Percentiles rank a stretch among this genome's conserved stretches.
These are phyloP conservation scores for Coemansia sp. DNA, from an alignment of 192 early-diverging fungal species.

Conservation along the genomic window DNA sequence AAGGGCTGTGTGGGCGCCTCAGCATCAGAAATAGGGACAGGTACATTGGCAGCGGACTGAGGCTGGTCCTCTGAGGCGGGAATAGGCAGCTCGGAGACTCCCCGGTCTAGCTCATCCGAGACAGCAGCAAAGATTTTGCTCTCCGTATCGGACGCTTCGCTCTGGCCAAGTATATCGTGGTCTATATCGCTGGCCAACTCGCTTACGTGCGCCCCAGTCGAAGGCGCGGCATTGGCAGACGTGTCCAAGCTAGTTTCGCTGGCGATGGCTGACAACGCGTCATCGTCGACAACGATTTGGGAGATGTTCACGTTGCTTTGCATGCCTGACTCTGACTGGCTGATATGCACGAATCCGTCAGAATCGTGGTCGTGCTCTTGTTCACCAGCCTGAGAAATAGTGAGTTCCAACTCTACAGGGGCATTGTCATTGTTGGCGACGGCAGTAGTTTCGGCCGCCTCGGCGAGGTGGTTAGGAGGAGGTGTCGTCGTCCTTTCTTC, in stretches of 20 bases:
- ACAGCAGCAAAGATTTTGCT: not conserved
- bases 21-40: not conserved
- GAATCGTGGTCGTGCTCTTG: constrained; percentile 30
- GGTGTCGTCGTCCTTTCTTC: not conserved
- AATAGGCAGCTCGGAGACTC: not conserved
- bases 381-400: not conserved
- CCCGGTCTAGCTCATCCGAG: not conserved
- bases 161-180: not conserved
- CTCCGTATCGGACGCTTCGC: not conserved
- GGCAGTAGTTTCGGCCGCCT: not conserved
- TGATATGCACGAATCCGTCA: constrained; percentile 47
- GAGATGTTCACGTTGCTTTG: constrained; percentile 19
- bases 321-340: constrained; percentile 22
- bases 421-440: not conserved
- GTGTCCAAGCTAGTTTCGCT: not conserved
- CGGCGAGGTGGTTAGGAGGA: not conserved
- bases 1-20: not conserved
- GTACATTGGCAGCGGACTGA: too few relatives aligned
- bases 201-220: not conserved
- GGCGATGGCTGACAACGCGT: not conserved
- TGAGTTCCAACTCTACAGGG: not conserved
- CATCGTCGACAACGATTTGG: not conserved
- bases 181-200: not conserved
- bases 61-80: not conserved
- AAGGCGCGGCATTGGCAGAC: not conserved